Conservation (phyloP, 129 eudicot genomes). For the Smallanthus sonchifolius region DNA sequence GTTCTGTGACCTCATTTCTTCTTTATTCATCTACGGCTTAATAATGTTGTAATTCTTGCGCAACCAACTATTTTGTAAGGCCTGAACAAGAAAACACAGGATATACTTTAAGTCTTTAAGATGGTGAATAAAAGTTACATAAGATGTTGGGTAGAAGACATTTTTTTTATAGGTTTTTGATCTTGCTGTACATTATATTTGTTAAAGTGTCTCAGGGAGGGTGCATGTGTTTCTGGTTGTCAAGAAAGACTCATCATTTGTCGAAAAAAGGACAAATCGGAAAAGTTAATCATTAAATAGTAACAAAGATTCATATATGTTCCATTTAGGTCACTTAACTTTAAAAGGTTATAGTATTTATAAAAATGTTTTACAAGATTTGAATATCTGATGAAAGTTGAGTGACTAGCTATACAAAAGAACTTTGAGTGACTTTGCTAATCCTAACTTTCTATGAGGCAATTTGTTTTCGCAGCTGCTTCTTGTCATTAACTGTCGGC, state of each 20-base stretch:
- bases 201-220: not conserved
- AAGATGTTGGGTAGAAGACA: conserved; percentile 4
- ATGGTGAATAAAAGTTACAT: conserved; percentile 1
- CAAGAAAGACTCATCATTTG: not conserved
- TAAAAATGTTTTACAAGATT: too few relatives aligned
- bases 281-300: too few relatives aligned
- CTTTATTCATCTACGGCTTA: conserved; percentile 13
- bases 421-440: too few relatives aligned
- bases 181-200: not conserved
- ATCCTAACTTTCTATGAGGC: too few relatives aligned
- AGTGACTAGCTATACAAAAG: too few relatives aligned
- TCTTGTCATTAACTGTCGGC: too few relatives aligned
- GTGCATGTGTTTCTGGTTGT: not conserved
- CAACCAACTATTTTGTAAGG: conserved; percentile 18
- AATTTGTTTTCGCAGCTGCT: too few relatives aligned
- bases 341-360: too few relatives aligned
- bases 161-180: not conserved
- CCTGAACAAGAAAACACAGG: not conserved
- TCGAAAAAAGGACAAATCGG: too few relatives aligned
- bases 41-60: conserved; percentile 27
- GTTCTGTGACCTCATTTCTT: conserved; percentile 11
- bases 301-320: too few relatives aligned
- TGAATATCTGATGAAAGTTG: too few relatives aligned
- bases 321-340: too few relatives aligned
- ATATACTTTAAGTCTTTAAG: not conserved